These are phyloP conservation scores for Aspergillus awamori DNA, from an alignment of 2,329 filamentous ascomycete genomes.

Conservation along the genomic window DNA sequence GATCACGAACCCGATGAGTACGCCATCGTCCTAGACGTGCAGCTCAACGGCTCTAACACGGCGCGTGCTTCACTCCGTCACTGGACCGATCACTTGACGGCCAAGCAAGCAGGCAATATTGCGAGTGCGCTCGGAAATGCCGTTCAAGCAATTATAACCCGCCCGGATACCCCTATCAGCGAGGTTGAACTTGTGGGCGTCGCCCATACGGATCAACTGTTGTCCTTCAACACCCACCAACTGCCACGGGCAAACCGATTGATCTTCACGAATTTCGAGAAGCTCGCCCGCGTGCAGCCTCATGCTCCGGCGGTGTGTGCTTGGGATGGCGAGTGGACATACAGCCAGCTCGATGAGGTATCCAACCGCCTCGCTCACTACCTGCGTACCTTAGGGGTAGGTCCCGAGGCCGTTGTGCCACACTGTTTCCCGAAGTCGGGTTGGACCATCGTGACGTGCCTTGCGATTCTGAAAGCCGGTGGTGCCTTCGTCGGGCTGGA, in stretches of 20 bases:
- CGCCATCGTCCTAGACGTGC: background rate
- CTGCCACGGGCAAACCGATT: background rate
- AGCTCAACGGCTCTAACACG: background rate
- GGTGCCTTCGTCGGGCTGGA: conserved; percentile 9
- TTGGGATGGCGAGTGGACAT: conserved; percentile 18
- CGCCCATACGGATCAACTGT: background rate
- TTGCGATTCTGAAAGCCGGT: conserved; percentile 18
- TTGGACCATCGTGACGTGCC: conserved; percentile 13
- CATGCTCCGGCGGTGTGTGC: conserved; percentile 12
- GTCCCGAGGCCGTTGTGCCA: conserved; percentile 6
- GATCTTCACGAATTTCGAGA: background rate
- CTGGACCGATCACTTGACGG: background rate
- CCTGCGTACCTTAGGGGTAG: conserved; percentile 30
- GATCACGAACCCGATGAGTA: background rate
- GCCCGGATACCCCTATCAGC: background rate
- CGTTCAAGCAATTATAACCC: background rate
- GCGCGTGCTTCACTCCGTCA: background rate
- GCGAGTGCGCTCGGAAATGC: background rate
- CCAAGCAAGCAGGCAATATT: background rate
- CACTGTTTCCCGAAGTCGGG: conserved; percentile 15
- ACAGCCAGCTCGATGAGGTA: conserved; percentile 21
- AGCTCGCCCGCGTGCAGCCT: background rate
- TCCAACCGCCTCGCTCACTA: conserved; percentile 29
- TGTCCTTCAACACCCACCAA: background rate
- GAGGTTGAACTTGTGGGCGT: background rate